Percentiles rank a stretch among this genome's conserved stretches.
Evolutionary conservation across 805 yeast genomes (phyloP).

Genomic region (Pichia cabralensis): DNA sequence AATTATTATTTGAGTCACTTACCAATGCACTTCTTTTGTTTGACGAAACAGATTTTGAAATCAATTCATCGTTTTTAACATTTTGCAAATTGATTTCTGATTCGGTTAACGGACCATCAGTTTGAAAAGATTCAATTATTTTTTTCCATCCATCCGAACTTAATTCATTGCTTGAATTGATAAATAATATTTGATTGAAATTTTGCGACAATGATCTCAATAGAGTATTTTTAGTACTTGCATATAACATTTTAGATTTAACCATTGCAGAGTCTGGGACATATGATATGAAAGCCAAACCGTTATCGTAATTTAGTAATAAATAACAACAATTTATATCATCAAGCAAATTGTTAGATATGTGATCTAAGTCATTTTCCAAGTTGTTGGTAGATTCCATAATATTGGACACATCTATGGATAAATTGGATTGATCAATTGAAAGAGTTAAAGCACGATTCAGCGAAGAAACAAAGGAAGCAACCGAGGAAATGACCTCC

Average conservation of each 20-base stretch:
- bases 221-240: constrained; percentile 75
- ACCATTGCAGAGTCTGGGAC: constrained; percentile 84
- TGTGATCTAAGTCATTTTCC: constrained; percentile 3
- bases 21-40: constrained; percentile 2
- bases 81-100: constrained; percentile 45
- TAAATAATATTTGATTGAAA: constrained; percentile 36
- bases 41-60: constrained; percentile 30
- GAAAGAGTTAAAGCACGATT: constrained; percentile 1
- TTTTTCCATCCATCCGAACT: constrained; percentile 38
- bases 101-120: constrained; percentile 41
- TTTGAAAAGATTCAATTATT: constrained; percentile 26
- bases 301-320: constrained; percentile 24
- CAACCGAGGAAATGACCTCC: constrained; percentile 1
- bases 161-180: constrained; percentile 50
- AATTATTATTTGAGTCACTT: constrained; percentile 1
- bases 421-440: not conserved
- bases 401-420: not conserved
- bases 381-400: not conserved
- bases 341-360: constrained; percentile 2
- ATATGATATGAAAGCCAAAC: constrained; percentile 58
- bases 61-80: constrained; percentile 35
- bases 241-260: constrained; percentile 84
- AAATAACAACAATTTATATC: constrained; percentile 29
- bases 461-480: too few species aligned
- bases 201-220: constrained; percentile 62